Evolutionary conservation across 2,329 filamentous ascomycete species (phyloP).

Genomic region (Pseudocercospora macadamiae): DNA sequence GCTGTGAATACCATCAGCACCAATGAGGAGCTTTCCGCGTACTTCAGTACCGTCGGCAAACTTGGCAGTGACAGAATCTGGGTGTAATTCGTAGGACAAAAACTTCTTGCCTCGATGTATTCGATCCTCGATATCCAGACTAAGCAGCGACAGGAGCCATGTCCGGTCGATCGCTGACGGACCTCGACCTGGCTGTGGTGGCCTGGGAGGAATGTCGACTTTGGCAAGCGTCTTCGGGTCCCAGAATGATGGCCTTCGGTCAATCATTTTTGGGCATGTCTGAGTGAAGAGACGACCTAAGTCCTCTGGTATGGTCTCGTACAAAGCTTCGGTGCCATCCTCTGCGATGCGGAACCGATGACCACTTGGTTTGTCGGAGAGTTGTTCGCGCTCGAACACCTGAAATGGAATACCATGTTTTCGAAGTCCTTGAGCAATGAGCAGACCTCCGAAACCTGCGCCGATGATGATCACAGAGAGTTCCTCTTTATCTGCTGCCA

Average conservation of each 20-base stretch:
- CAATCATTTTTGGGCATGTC: conserved; percentile 5
- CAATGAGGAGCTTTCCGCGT: not conserved
- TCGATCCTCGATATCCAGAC: conserved; percentile 1
- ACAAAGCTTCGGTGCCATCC: conserved; percentile 7
- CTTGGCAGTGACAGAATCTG: not conserved
- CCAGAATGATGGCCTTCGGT: not conserved
- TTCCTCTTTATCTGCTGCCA: not conserved
- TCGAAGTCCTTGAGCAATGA: not conserved
- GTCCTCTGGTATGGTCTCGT: not conserved
- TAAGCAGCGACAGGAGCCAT: conserved; percentile 2
- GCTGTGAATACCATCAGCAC: conserved; percentile 10
- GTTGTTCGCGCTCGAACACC: conserved; percentile 1
- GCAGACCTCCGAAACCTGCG: not conserved
- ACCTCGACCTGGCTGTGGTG: conserved; percentile 2
- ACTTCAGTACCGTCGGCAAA: not conserved
- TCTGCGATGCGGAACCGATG: conserved; percentile 1
- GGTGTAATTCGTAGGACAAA: not conserved
- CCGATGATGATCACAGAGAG: conserved; percentile 4
- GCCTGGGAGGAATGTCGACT: not conserved
- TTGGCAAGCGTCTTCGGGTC: not conserved
- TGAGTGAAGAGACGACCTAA: not conserved
- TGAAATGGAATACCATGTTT: conserved; percentile 3
- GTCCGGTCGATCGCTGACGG: conserved; percentile 3
- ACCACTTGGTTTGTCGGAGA: not conserved
- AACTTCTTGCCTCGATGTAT: conserved; percentile 1